Evolutionary conservation across 2,329 filamentous ascomycete species (phyloP).

Genomic region (Nemania sp.): DNA sequence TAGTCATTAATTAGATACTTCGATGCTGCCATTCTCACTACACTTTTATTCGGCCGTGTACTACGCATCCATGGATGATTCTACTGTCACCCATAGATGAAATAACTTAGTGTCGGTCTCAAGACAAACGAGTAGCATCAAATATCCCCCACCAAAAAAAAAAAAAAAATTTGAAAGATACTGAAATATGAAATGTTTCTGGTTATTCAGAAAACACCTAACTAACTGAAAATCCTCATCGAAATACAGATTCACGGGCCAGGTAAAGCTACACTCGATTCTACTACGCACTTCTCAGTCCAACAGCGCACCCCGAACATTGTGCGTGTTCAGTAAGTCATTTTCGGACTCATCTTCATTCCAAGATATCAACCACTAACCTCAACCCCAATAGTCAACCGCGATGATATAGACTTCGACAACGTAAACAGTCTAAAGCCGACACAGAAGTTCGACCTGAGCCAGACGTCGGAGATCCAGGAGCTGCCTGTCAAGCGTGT

Average conservation of each 20-base stretch:
- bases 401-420: conserved; percentile 85
- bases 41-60: neutral
- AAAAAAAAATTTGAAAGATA: neutral
- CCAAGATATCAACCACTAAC: conserved; percentile 10
- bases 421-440: conserved; percentile 76
- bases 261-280: conserved; percentile 92
- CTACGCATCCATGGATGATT: neutral
- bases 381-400: conserved; percentile 67
- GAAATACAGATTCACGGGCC: conserved; percentile 81
- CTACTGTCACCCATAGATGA: neutral
- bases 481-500: conserved; percentile 85
- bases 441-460: conserved; percentile 80
- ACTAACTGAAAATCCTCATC: conserved; percentile 21
- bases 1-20: neutral
- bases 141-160: no score
- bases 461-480: conserved; percentile 83
- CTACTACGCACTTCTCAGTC: conserved; percentile 83
- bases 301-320: conserved; percentile 78
- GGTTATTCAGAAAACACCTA: neutral
- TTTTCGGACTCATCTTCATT: neutral
- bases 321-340: conserved; percentile 76
- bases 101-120: no score
- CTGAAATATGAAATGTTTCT: neutral
- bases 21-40: neutral
- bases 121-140: no score